Percentiles rank a stretch among this genome's conserved stretches.
Conservation (phyloP, 768 basidiomycete genomes). For the Mrakia gelida region DNA sequence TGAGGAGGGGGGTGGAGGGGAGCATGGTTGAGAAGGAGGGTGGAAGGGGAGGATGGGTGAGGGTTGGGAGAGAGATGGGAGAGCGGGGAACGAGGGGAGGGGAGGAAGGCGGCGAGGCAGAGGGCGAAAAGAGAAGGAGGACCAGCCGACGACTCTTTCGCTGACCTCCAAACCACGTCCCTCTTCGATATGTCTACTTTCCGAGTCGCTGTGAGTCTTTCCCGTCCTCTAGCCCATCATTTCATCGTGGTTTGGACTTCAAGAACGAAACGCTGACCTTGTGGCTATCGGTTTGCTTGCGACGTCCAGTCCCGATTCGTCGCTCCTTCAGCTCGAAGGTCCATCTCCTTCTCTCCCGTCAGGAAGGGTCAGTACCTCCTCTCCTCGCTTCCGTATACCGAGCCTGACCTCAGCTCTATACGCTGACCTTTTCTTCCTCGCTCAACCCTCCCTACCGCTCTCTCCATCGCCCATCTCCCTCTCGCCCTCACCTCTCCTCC, state of each 20-base stretch:
- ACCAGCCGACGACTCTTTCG: neutral
- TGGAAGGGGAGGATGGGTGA: neutral
- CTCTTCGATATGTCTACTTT: slow-evolving; percentile 3
- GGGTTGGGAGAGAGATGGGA: neutral
- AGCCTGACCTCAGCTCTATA: too few relatives aligned
- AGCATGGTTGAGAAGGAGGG: neutral
- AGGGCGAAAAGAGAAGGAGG: neutral
- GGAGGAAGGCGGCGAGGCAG: neutral
- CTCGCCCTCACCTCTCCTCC: neutral
- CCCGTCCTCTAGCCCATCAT: neutral
- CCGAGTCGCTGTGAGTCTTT: neutral
- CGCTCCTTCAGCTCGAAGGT: slow-evolving; percentile 41
- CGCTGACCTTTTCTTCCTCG: neutral
- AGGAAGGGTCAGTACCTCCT: slow-evolving; percentile 44
- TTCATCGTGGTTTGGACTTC: too few relatives aligned
- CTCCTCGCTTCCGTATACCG: neutral
- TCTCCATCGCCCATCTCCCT: neutral
- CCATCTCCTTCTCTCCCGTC: slow-evolving; percentile 42
- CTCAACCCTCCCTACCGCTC: slow-evolving; percentile 24
- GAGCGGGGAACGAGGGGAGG: neutral
- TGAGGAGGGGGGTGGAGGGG: slow-evolving; percentile 42
- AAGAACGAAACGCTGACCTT: neutral
- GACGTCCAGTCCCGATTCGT: slow-evolving; percentile 33
- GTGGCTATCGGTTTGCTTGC: neutral
- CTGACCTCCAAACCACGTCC: neutral